Evolutionary conservation across 768 basidiomycete species (phyloP), one percentile per base, ranked within the genome.

Genomic region (Phlebiopsis flavidoalba): DNA sequence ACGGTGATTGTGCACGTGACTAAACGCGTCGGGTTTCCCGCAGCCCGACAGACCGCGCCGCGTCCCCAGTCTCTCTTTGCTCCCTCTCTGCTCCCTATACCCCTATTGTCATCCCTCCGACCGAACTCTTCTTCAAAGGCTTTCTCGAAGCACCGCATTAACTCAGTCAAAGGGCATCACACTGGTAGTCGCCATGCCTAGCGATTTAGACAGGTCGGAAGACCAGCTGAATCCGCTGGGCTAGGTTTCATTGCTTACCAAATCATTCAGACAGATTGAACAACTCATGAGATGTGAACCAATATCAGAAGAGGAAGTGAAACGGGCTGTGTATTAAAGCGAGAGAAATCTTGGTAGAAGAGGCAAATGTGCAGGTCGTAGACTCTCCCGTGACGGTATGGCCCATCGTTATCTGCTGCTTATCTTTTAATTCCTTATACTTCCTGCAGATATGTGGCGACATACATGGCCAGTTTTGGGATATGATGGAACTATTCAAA

Each of bases 401-500:
- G 77, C 57, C 68, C 15, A 12, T 22, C 11, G 8, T 15, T 37
- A 33, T 56, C 11, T 49, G 49, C 33, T 12, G 7, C 5, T n/a
- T 35, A 15, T 14, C 12, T 17, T n/a, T 33, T 53, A 5, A 35
- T 12, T 33, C 40, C 40, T 31, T 4, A 37, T 17, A 12, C 45
- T 14, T 47, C 10, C 54, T 53, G 45, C 59, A 91, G 89, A 91
- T 93, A 69, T 93, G 91, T 70, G 95, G 95, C 8, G 95, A 98
- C 76, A 97, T 98, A 49, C 95, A 98, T 69, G 95, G 95, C 10
- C 96, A 98, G 70, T 97, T 98, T 71, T 97, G 89, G 74, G 96
- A 98, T 72, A 81, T 98, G 65, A 86, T 98, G 83, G 93, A 99
- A 75, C 80, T 99, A 60, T 96, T 97, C 83, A 88, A 87, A 72